A percentile compares a stretch with the other conserved stretches of the same genome.
These are phyloP conservation scores for Blastocystis hominis DNA, from an alignment of 352 stramenopile species.

Conservation along the genomic window DNA sequence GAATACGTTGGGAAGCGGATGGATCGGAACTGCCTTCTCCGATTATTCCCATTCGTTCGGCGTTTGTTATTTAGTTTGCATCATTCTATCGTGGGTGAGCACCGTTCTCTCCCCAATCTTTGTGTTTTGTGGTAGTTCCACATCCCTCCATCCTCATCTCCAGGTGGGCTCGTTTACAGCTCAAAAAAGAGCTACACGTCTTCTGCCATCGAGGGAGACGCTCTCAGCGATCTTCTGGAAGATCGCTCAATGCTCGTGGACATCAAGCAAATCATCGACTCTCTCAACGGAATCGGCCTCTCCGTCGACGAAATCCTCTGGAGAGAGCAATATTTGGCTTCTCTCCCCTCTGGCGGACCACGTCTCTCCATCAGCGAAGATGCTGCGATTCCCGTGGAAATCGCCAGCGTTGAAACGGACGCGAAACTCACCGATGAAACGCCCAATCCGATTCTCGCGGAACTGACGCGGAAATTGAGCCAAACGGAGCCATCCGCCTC, in stretches of 20 bases:
- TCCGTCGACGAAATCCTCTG: slow-evolving; percentile 40
- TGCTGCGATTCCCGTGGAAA: neutral
- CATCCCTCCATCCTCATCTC: neutral
- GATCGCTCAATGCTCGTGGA: neutral
- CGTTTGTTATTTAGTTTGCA: slow-evolving; percentile 41
- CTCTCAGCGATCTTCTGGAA: neutral
- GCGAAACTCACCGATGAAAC: neutral
- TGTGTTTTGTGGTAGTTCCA: slow-evolving; percentile 14
- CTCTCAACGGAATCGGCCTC: neutral
- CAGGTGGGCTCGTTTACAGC: slow-evolving; percentile 6
- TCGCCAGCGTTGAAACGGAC: neutral
- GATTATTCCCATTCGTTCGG: slow-evolving; percentile 19
- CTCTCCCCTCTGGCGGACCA: neutral
- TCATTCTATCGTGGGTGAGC: slow-evolving; percentile 34
- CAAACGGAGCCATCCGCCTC: too few species aligned
- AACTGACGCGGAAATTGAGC: neutral
- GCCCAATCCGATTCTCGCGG: neutral
- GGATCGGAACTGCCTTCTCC: neutral
- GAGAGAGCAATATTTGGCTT: slow-evolving; percentile 11
- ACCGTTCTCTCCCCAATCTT: slow-evolving; percentile 17
- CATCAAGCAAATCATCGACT: neutral
- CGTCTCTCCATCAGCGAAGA: neutral
- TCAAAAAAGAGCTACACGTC: neutral
- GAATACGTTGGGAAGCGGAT: slow-evolving; percentile 23
- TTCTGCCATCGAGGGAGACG: neutral